Evolutionary conservation across 257 asterid genomes (phyloP).

Genomic region (Capsicum rhomboideum): DNA sequence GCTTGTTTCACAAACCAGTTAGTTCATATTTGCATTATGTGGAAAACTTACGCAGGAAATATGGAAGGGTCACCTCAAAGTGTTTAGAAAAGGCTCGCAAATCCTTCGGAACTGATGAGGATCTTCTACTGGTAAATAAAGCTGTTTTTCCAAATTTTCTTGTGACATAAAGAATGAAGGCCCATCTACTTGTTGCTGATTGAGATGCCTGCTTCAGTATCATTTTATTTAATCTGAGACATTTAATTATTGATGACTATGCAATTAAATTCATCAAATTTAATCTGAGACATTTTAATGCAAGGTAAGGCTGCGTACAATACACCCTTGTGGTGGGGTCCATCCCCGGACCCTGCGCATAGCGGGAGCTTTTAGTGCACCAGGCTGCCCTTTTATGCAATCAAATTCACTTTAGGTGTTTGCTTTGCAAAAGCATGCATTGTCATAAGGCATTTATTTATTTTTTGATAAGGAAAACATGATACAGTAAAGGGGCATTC

Average conservation of each 20-base stretch:
- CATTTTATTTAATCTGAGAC: neutral
- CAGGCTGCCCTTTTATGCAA: too few species aligned
- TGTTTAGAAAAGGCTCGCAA: slow-evolving; percentile 79
- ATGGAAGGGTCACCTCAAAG: slow-evolving; percentile 55
- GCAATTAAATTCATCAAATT: neutral
- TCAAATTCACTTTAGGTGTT: neutral
- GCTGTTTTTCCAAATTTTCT: neutral
- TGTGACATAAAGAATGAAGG: neutral
- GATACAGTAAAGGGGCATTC: slow-evolving; percentile 40
- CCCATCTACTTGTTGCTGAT: neutral
- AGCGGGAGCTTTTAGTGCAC: too few species aligned
- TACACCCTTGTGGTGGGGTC: too few species aligned
- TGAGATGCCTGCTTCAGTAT: neutral
- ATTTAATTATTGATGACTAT: neutral
- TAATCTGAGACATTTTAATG: too few species aligned
- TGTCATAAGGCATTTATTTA: neutral
- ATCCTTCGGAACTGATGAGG: slow-evolving; percentile 95
- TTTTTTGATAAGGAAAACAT: neutral
- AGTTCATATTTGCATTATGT: neutral
- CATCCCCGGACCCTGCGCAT: too few species aligned
- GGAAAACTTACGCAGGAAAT: slow-evolving; percentile 40
- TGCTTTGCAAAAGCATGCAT: neutral
- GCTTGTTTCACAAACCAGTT: neutral
- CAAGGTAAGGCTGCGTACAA: too few species aligned
- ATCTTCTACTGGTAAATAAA: slow-evolving; percentile 73